Base-by-base conservation (phyloP, 1,284 basidiomycete genomes). In the Marasmius oreades region DNA sequence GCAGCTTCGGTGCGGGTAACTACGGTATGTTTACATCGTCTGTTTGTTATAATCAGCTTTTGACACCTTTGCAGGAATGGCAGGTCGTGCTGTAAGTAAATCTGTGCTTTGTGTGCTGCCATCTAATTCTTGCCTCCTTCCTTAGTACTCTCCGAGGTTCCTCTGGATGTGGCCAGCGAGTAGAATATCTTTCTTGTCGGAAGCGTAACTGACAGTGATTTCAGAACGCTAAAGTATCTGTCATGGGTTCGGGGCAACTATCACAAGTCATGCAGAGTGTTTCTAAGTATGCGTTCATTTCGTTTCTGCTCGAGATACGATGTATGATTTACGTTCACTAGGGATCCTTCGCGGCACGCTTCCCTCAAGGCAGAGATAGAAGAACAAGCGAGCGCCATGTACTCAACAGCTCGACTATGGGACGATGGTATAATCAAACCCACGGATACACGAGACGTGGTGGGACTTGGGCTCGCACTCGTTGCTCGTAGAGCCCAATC, bases 131-230 rank as follows among this genome's bases (percentile, higher is more conserved):
- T 34, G 34, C 33, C 57, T 45, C 22, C n/a, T n/a, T 34, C 53
- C 50, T 34, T 63, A 94, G 84, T 96, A 96, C 72, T 93, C 91
- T 10, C 94, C 95, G 2, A 81, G 94, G 59, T 97, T 98, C 80
- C 73, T 98, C 54, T 98, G 92, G 91, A 95, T 95, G 92, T 98
- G 95, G 95, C 95, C 95, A 58, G 89, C 91, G 70, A 64, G 87
- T 75, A 48, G 46, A 42, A 28, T 23, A n/a, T 37, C 58, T n/a
- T 55, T 59, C 52, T 42, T 44, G 53, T 24, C 22, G 43, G 11
- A 14, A n/a, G 53, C 39, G 59, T 61, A 55, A 52, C 57, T 63
- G 55, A 42, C 20, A 18, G 20, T 43, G 33, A 43, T 23, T 33
- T 31, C 62, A 91, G 88, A 96, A 95, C 64, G 92, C 95, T 28